Evolutionary conservation across 805 yeast species (phyloP), one percentile per base, ranked within the genome.

Genomic region (Candida railenensis): DNA sequence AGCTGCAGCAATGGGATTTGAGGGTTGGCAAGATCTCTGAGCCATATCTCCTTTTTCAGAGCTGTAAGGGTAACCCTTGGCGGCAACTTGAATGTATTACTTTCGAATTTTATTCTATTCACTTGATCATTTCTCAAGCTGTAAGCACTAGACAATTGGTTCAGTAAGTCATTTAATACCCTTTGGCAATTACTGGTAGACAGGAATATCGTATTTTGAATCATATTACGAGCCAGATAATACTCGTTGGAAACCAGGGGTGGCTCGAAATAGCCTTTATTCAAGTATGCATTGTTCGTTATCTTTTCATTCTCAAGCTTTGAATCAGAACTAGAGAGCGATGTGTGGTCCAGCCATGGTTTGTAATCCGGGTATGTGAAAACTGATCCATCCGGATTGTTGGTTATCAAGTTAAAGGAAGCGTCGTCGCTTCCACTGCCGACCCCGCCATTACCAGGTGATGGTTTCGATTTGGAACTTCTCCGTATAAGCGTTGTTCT

Each of bases 11-110:
- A 68, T 0, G 96, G 87, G 0, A 85, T 74, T 16, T 71, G 65
- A 0, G 85, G 77, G 44, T 86, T 76, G 2, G 94, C 88, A 43
- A 92, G 72, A 57, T 89, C 96, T 44, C 77, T 77, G 40, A 92
- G 69, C 99, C 99, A 92, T 2, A 82, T 71, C 50, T 89, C 96
- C 48, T 85, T 77, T 60, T 88, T 87, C 58, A 83, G 85, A 49
- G 91, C 96, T 0, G 97, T 91, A 25, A 92, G 65, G 0, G 97
- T 92, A 22, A 92, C 96, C 51, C 97, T 72, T 11, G 96, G 91
- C 0, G 96, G 96, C 4, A 92, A 87, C 51, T 80, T 83, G 67
- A 82, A 88, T 4, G 57, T 61, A 43, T 68, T 66, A 20, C 71
- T 59, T n/a, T 56, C 63, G 43, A 42, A 54, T 37, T 55, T 53